Evolutionary conservation across 208 protist genomes (phyloP).

Genomic region (Leptomonas seymouri): DNA sequence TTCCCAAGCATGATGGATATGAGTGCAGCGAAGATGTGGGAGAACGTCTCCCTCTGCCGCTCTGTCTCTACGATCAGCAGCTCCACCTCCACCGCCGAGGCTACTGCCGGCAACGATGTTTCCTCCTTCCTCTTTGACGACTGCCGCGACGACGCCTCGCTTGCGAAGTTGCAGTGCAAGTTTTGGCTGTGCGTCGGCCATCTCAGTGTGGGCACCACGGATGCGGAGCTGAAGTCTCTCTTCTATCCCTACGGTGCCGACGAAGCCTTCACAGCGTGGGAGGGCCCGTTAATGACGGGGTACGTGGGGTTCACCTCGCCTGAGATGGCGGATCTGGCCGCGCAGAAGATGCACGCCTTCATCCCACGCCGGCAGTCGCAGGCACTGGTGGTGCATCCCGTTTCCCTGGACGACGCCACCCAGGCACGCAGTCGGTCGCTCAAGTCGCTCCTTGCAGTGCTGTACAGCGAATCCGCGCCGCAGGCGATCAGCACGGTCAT

Average conservation of each 20-base stretch:
- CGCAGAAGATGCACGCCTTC: slow-evolving; percentile 84
- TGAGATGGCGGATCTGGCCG: slow-evolving; percentile 67
- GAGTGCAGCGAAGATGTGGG: slow-evolving; percentile 6
- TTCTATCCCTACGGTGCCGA: slow-evolving; percentile 88
- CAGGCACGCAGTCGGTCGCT: slow-evolving; percentile 33
- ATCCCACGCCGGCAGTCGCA: slow-evolving; percentile 78
- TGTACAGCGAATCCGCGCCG: slow-evolving; percentile 35
- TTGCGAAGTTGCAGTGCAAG: slow-evolving; percentile 34
- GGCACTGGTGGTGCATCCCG: slow-evolving; percentile 46
- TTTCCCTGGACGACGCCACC: slow-evolving; percentile 58
- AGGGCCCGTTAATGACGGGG: slow-evolving; percentile 46
- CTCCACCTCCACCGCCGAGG: slow-evolving; percentile 65
- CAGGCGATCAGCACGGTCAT: slow-evolving; percentile 39
- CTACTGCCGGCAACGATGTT: slow-evolving; percentile 69
- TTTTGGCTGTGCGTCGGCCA: slow-evolving; percentile 71
- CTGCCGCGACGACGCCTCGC: slow-evolving; percentile 37
- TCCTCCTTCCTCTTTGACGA: slow-evolving; percentile 63
- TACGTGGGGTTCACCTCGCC: slow-evolving; percentile 78
- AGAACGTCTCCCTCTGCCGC: slow-evolving; percentile 28
- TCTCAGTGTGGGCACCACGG: slow-evolving; percentile 58
- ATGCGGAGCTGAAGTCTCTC: slow-evolving; percentile 60
- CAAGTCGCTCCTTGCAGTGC: slow-evolving; percentile 36
- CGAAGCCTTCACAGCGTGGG: slow-evolving; percentile 66
- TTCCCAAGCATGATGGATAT: slow-evolving; percentile 6
- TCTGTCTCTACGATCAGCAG: slow-evolving; percentile 44